Evolutionary conservation across 2,329 filamentous ascomycete genomes (phyloP).

Genomic region (Curvularia eragrostidis): DNA sequence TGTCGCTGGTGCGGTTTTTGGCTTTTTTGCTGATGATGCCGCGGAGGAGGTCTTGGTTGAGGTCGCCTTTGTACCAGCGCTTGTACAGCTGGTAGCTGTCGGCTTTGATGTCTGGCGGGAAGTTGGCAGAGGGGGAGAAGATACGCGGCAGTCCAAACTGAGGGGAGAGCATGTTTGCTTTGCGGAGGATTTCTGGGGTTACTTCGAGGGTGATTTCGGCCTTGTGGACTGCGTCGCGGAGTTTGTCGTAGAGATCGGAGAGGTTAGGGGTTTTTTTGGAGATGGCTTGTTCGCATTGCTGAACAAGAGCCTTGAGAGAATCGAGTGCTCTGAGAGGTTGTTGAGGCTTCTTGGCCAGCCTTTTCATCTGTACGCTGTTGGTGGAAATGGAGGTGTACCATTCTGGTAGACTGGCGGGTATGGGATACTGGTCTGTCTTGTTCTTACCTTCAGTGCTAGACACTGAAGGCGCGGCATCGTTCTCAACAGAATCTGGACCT

Average conservation of each 20-base stretch:
- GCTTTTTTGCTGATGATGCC: slow-evolving; percentile 46
- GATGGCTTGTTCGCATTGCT: slow-evolving; percentile 22
- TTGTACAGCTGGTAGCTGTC: slow-evolving; percentile 57
- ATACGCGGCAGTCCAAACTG: slow-evolving; percentile 52
- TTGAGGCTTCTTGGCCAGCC: slow-evolving; percentile 22
- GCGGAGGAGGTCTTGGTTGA: slow-evolving; percentile 56
- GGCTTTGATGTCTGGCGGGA: slow-evolving; percentile 56
- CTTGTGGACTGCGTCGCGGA: slow-evolving; percentile 50
- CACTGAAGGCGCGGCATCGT: neutral
- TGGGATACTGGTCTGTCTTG: slow-evolving; percentile 2
- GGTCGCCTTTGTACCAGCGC: slow-evolving; percentile 53
- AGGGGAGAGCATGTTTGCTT: slow-evolving; percentile 44
- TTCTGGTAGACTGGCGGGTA: slow-evolving; percentile 2
- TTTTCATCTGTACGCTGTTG: slow-evolving; percentile 2
- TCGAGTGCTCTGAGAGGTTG: slow-evolving; percentile 25
- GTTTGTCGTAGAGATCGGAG: slow-evolving; percentile 34
- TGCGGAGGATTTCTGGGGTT: slow-evolving; percentile 40
- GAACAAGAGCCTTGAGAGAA: slow-evolving; percentile 35
- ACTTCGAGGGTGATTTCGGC: slow-evolving; percentile 47
- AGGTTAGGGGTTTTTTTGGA: slow-evolving; percentile 4
- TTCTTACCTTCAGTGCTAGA: too few species aligned
- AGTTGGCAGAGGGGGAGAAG: slow-evolving; percentile 43
- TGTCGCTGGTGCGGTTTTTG: slow-evolving; percentile 35
- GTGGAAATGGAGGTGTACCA: slow-evolving; percentile 26
- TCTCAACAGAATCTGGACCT: neutral